These are phyloP conservation scores for Colletotrichum shisoi DNA, from an alignment of 2,329 filamentous ascomycete species.

Conservation along the genomic window DNA sequence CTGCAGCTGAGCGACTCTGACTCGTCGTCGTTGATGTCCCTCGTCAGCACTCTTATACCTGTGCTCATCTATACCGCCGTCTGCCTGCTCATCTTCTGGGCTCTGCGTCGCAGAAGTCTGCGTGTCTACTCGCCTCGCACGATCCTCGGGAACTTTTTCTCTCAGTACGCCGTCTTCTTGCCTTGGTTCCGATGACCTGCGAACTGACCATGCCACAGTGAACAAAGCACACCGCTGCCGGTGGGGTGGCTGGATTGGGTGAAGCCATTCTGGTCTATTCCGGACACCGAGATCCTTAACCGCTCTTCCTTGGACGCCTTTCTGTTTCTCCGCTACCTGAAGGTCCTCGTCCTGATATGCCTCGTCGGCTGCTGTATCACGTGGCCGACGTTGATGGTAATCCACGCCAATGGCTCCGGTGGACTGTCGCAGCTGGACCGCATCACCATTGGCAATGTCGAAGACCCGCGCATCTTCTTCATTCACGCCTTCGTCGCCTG, in stretches of 20 bases:
- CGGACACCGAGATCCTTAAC: slow-evolving; percentile 82
- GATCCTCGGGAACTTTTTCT: slow-evolving; percentile 58
- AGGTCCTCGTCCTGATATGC: slow-evolving; percentile 74
- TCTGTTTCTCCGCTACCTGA: slow-evolving; percentile 78
- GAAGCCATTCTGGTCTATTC: slow-evolving; percentile 68
- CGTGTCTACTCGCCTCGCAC: slow-evolving; percentile 66
- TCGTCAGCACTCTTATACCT: slow-evolving; percentile 63
- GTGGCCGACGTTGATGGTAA: slow-evolving; percentile 83
- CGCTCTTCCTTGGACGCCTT: slow-evolving; percentile 94
- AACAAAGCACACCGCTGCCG: slow-evolving; percentile 53
- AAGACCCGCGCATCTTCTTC: slow-evolving; percentile 72
- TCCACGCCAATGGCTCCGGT: slow-evolving; percentile 83
- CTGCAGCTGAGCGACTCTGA: slow-evolving; percentile 47
- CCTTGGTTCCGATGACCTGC: no score
- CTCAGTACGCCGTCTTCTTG: slow-evolving; percentile 54
- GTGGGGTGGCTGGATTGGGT: slow-evolving; percentile 73
- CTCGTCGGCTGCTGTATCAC: slow-evolving; percentile 82
- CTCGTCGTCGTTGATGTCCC: slow-evolving; percentile 52
- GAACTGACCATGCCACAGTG: slow-evolving; percentile 18
- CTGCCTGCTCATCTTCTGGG: slow-evolving; percentile 61
- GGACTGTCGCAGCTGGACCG: slow-evolving; percentile 68
- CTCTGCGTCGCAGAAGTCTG: slow-evolving; percentile 56
- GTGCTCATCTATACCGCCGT: slow-evolving; percentile 58
- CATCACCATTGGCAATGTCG: slow-evolving; percentile 62
- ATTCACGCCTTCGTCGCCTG: slow-evolving; percentile 84